Evolutionary conservation across 78 protist species (phyloP).

Genomic region (Cyanophora paradoxa): DNA sequence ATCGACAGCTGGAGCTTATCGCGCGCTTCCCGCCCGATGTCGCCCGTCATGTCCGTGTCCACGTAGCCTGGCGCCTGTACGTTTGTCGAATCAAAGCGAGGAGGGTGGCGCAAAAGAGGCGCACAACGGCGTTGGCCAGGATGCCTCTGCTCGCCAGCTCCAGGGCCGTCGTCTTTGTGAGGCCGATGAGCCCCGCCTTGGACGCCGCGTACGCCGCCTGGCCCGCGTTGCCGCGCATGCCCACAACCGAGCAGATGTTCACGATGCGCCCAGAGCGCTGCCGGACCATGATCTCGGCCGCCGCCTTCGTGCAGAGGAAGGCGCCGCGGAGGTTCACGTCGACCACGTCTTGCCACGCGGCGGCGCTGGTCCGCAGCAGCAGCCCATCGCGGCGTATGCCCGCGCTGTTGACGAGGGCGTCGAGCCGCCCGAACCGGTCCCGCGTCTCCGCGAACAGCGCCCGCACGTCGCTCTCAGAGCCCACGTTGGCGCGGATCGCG

Average conservation of each 20-base stretch:
- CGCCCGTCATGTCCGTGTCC: conserved; percentile 26
- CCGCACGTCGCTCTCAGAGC: too few relatives aligned
- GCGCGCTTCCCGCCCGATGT: too few relatives aligned
- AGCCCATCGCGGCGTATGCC: conserved; percentile 21
- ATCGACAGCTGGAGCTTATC: not conserved
- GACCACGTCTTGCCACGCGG: not conserved
- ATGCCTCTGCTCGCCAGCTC: conserved; percentile 21
- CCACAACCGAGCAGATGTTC: not conserved
- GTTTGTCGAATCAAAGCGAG: too few relatives aligned
- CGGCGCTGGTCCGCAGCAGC: not conserved
- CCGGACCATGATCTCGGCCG: conserved; percentile 1
- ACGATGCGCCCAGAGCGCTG: conserved; percentile 7
- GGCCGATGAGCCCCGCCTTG: conserved; percentile 20
- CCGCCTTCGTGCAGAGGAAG: conserved; percentile 6
- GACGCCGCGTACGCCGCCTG: conserved; percentile 35
- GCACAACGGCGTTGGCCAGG: conserved; percentile 7
- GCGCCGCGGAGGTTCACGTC: conserved; percentile 12
- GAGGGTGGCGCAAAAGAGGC: too few relatives aligned
- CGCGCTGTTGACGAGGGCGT: conserved; percentile 29
- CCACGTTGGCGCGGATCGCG: too few relatives aligned
- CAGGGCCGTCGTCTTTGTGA: conserved; percentile 22
- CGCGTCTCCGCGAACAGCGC: too few relatives aligned
- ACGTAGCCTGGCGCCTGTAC: conserved; percentile 31
- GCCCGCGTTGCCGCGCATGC: conserved; percentile 2
- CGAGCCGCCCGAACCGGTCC: conserved; percentile 1